Evolutionary conservation across 495 filamentous ascomycete genomes (phyloP).

Genomic region (Annulohypoxylon stygium): DNA sequence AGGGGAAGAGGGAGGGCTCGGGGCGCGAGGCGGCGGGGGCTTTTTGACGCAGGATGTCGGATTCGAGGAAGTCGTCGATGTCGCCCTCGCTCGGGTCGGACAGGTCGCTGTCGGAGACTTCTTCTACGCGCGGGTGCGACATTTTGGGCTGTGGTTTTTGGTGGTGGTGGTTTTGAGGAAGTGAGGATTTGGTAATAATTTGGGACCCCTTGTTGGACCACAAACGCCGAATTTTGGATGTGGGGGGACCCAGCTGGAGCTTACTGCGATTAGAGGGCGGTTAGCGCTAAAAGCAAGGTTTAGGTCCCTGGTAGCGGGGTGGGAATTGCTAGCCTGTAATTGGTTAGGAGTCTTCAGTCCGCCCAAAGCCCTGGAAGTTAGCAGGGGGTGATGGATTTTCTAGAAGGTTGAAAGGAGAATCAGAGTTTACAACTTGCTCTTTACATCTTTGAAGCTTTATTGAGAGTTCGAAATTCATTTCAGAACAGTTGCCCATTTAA

Average conservation of each 20-base stretch:
- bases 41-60: conserved; percentile 59
- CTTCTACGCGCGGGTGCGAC: conserved; percentile 90
- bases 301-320: conserved; percentile 38
- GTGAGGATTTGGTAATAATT: conserved; percentile 4
- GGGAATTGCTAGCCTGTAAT: conserved; percentile 16
- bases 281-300: conserved; percentile 2
- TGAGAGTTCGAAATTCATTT: no score
- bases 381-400: not conserved
- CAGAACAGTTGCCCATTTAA: no score
- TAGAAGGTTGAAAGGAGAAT: not conserved
- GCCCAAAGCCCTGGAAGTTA: not conserved
- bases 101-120: conserved; percentile 81
- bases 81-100: conserved; percentile 81
- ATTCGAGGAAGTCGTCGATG: conserved; percentile 67
- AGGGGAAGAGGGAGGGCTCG: conserved; percentile 45
- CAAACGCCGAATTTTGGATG: conserved; percentile 34
- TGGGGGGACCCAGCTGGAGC: conserved; percentile 21
- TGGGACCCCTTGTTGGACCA: not conserved
- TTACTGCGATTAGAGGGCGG: not conserved
- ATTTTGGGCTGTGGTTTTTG: conserved; percentile 61
- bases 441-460: not conserved
- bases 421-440: not conserved
- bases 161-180: not conserved
- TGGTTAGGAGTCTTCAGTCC: not conserved
- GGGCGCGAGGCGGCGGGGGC: conserved; percentile 26